Percentiles rank a stretch among this genome's conserved stretches.
Conservation (phyloP, 1,284 basidiomycete species). For the Austropuccinia psidii region DNA sequence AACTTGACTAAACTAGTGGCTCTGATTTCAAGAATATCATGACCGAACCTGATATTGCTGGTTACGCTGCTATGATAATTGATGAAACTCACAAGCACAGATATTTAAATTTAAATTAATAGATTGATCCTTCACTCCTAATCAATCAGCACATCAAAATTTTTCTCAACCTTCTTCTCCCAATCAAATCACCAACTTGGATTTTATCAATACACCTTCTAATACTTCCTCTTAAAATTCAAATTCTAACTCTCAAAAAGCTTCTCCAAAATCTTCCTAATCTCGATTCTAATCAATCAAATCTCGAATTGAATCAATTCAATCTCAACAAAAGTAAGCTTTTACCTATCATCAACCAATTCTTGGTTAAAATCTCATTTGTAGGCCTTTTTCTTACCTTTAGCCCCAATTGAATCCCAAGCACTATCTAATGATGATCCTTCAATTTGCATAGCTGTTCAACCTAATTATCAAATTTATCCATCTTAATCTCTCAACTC, state of each 20-base stretch:
- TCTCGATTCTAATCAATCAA: not conserved
- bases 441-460: not conserved
- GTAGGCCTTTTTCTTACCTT: not conserved
- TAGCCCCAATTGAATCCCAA: not conserved
- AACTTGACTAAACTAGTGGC: too few species aligned
- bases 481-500: not conserved
- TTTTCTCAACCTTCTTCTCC: not conserved
- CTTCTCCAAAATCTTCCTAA: not conserved
- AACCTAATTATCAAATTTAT: not conserved
- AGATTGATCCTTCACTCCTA: not conserved
- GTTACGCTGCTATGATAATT: slow-evolving; percentile 85
- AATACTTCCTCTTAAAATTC: not conserved
- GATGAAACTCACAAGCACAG: slow-evolving; percentile 95
- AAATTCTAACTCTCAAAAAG: too few species aligned
- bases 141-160: not conserved
- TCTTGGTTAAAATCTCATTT: not conserved
- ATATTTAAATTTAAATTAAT: not conserved
- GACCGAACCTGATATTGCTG: slow-evolving; percentile 86
- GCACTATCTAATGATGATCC: not conserved
- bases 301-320: too few species aligned
- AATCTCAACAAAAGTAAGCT: not conserved
- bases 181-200: not conserved
- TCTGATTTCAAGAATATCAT: slow-evolving; percentile 91
- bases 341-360: not conserved
- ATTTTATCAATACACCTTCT: not conserved